Conservation (phyloP, 768 basidiomycete species). For the Strobilomyces dryophilus region DNA sequence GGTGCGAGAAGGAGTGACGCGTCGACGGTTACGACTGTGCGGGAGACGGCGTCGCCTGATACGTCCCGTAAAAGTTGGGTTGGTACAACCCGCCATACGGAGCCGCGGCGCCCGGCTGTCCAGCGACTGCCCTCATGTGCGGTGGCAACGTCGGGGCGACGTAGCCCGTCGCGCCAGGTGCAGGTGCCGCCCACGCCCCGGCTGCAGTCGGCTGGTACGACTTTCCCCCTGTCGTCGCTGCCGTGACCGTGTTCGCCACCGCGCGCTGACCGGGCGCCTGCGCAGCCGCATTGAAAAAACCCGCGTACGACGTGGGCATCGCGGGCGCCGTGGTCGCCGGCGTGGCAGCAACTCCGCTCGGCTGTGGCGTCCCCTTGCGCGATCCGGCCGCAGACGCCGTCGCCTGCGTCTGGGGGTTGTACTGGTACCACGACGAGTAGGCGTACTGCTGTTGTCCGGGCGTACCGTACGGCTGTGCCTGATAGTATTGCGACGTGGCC, state of each 20-base stretch:
- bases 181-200: conserved; percentile 27
- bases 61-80: conserved; percentile 31
- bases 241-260: conserved; percentile 52
- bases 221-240: conserved; percentile 24
- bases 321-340: conserved; percentile 25
- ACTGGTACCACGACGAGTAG: conserved; percentile 44
- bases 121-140: conserved; percentile 33
- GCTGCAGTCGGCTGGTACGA: conserved; percentile 27
- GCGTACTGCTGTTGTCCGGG: conserved; percentile 39
- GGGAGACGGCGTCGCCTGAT: conserved; percentile 29
- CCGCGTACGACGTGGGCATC: conserved; percentile 36
- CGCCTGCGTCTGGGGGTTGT: conserved; percentile 32
- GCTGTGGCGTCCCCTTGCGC: conserved; percentile 44
- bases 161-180: conserved; percentile 21
- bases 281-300: conserved; percentile 35
- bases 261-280: conserved; percentile 41
- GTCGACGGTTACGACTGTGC: conserved; percentile 23
- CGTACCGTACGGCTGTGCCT: conserved; percentile 33
- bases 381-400: conserved; percentile 26
- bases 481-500: conserved; percentile 32
- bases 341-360: conserved; percentile 26
- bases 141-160: conserved; percentile 38
- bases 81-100: conserved; percentile 24
- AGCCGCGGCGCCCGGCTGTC: conserved; percentile 21
- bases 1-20: background rate